phyloP scores from a whole-genome alignment of 2,329 filamentous ascomycete genomes.

The Fusarium clavum region DNA sequence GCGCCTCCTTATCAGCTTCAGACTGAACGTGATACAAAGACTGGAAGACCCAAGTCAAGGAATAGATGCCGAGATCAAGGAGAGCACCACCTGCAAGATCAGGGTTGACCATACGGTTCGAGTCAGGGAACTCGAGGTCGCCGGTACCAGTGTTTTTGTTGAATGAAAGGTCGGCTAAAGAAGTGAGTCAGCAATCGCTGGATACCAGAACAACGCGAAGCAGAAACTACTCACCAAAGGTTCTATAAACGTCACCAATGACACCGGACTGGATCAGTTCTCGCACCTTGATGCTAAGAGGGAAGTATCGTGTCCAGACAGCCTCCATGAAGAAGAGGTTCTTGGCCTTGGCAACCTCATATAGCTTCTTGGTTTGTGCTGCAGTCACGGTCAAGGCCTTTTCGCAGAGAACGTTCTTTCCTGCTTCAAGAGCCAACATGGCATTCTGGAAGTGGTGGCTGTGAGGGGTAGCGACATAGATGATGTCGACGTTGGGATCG shows the following conservation, averaged over 20 bases:
- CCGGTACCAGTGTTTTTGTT: conserved; percentile 68
- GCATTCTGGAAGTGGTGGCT: conserved; percentile 94
- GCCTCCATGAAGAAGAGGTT: conserved; percentile 85
- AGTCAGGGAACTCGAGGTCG: conserved; percentile 66
- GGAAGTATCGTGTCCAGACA: conserved; percentile 92
- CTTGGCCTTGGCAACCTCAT: conserved; percentile 78
- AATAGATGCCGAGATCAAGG: conserved; percentile 89
- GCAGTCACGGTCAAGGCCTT: conserved; percentile 91
- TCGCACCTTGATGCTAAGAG: conserved; percentile 79
- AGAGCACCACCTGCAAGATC: conserved; percentile 86
- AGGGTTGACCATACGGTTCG: conserved; percentile 82
- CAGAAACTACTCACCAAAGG: conserved; percentile 57
- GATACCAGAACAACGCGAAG: background rate
- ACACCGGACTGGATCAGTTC: conserved; percentile 69
- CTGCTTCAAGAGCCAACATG: conserved; percentile 83
- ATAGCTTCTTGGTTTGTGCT: conserved; percentile 77
- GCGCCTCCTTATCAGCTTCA: conserved; percentile 73
- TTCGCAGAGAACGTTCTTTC: conserved; percentile 91
- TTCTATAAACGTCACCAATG: conserved; percentile 71
- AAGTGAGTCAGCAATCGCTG: conserved; percentile 15
- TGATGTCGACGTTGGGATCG: conserved; percentile 82
- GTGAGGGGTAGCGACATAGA: conserved; percentile 92
- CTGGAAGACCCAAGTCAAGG: conserved; percentile 91
- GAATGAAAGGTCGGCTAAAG: conserved; percentile 69
- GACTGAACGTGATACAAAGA: conserved; percentile 85